Percentiles rank a stretch among this genome's conserved stretches.
Conservation (phyloP, 441 rosid species). For the Populus tomentosa region DNA sequence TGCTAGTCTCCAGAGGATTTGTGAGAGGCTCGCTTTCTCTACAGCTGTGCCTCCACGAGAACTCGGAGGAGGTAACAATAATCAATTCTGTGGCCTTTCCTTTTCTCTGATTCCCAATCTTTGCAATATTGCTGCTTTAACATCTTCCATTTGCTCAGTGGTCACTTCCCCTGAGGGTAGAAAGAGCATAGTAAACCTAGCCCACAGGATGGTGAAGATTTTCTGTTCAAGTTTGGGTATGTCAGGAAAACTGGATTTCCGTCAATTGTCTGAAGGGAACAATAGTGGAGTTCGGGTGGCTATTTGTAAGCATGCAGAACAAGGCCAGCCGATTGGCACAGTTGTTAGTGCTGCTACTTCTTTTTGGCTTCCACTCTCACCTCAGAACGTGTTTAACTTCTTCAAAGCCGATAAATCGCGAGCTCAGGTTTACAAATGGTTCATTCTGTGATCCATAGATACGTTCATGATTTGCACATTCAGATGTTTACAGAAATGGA, state of each 20-base stretch:
- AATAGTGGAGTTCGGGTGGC: constrained; percentile 53
- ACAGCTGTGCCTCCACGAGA: constrained; percentile 17
- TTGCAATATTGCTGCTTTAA: not conserved
- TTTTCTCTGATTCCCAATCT: not conserved
- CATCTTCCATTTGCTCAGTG: constrained; percentile 14
- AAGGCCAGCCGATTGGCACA: constrained; percentile 50
- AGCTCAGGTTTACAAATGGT: constrained; percentile 33
- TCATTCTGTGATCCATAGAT: not conserved
- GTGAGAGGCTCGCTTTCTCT: constrained; percentile 45
- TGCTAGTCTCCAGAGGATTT: constrained; percentile 50
- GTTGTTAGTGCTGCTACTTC: constrained; percentile 56
- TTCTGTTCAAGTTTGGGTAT: constrained; percentile 45
- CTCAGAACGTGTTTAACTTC: constrained; percentile 33
- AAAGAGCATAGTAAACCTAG: constrained; percentile 45
- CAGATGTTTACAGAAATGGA: not conserved
- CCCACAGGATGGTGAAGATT: constrained; percentile 52
- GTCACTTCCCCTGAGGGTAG: constrained; percentile 26
- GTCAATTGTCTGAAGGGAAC: constrained; percentile 37
- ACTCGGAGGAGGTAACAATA: constrained; percentile 34
- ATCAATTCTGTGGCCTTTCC: not conserved
- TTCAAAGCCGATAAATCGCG: constrained; percentile 35
- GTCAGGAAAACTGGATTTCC: constrained; percentile 51
- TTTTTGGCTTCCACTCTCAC: constrained; percentile 48
- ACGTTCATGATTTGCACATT: not conserved
- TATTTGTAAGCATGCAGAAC: constrained; percentile 27